phyloP scores from a whole-genome alignment of 805 yeast genomes.

The Barnettozyma siamensis region DNA sequence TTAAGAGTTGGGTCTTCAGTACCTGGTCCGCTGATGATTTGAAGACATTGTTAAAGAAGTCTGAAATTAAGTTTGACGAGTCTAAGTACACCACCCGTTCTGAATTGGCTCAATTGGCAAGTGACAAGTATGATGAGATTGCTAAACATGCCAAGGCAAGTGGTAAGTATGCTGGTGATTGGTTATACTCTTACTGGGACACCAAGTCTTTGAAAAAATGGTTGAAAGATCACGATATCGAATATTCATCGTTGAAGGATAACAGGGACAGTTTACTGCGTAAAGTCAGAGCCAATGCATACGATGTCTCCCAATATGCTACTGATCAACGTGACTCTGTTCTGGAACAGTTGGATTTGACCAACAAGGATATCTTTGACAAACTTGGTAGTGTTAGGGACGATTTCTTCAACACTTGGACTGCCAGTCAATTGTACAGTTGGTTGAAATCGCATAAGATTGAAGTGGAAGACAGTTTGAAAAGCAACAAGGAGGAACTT shows the following conservation, averaged over 20 bases:
- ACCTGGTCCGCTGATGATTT: slow-evolving; percentile 38
- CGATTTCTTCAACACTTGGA: slow-evolving; percentile 45
- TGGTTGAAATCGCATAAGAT: slow-evolving; percentile 48
- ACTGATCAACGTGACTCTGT: slow-evolving; percentile 34
- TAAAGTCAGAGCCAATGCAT: slow-evolving; percentile 40
- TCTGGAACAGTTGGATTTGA: slow-evolving; percentile 36
- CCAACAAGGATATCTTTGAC: slow-evolving; percentile 32
- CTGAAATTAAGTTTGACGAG: slow-evolving; percentile 27
- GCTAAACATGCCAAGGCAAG: slow-evolving; percentile 31
- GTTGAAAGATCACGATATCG: slow-evolving; percentile 41
- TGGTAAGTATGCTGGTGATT: slow-evolving; percentile 44
- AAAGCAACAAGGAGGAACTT: slow-evolving; percentile 31
- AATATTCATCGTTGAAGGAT: slow-evolving; percentile 31
- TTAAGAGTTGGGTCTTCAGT: slow-evolving; percentile 42
- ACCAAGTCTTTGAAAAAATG: slow-evolving; percentile 42
- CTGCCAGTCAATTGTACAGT: slow-evolving; percentile 45
- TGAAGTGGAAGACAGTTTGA: slow-evolving; percentile 30
- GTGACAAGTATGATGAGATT: slow-evolving; percentile 36
- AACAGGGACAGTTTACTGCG: slow-evolving; percentile 41
- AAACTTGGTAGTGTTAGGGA: slow-evolving; percentile 36
- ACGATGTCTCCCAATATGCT: slow-evolving; percentile 34
- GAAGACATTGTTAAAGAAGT: slow-evolving; percentile 27
- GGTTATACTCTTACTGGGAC: slow-evolving; percentile 52
- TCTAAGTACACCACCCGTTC: slow-evolving; percentile 26
- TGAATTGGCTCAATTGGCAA: slow-evolving; percentile 37